phyloP scores from a whole-genome alignment of 352 stramenopile genomes.

The Achlya hypogyna region DNA sequence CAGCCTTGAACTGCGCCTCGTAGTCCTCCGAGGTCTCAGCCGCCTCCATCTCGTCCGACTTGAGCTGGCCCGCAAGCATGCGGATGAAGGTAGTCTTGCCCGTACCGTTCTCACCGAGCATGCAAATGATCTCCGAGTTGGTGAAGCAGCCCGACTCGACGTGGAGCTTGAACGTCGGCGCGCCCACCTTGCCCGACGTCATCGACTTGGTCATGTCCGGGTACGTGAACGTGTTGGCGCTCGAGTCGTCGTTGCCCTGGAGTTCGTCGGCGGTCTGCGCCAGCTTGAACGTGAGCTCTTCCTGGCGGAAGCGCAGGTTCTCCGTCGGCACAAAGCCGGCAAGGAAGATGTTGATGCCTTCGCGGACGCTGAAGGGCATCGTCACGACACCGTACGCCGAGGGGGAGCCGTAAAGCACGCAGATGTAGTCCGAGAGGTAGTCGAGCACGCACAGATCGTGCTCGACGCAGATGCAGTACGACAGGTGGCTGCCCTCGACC shows the following conservation, averaged over 20 bases:
- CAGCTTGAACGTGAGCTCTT: conserved; percentile 98
- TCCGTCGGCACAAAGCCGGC: conserved; percentile 98
- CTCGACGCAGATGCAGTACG: conserved; percentile 99
- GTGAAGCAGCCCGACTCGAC: conserved; percentile 96
- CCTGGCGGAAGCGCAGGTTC: conserved; percentile 98
- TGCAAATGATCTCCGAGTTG: conserved; percentile 98
- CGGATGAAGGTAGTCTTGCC: conserved; percentile 99
- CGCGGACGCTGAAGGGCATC: conserved; percentile 98
- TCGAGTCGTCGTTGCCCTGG: conserved; percentile 73
- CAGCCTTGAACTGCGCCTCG: conserved; percentile 64
- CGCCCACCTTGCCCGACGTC: conserved; percentile 78
- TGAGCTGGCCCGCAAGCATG: conserved; percentile 98
- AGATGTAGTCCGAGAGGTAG: conserved; percentile 99
- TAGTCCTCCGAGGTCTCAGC: conserved; percentile 59
- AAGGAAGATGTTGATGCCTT: conserved; percentile 99
- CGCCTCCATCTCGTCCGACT: conserved; percentile 94
- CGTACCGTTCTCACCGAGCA: conserved; percentile 99
- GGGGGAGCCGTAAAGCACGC: conserved; percentile 96
- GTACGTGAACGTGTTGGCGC: conserved; percentile 92
- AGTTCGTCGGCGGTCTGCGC: conserved; percentile 89
- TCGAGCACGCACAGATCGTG: conserved; percentile 99
- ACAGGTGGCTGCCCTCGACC: conserved; percentile 77
- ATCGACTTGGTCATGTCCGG: conserved; percentile 98
- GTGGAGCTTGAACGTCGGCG: conserved; percentile 96
- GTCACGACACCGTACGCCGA: conserved; percentile 99